Base-by-base conservation (phyloP, 163 green algal species). In the Scenedesmus sp. region DNA sequence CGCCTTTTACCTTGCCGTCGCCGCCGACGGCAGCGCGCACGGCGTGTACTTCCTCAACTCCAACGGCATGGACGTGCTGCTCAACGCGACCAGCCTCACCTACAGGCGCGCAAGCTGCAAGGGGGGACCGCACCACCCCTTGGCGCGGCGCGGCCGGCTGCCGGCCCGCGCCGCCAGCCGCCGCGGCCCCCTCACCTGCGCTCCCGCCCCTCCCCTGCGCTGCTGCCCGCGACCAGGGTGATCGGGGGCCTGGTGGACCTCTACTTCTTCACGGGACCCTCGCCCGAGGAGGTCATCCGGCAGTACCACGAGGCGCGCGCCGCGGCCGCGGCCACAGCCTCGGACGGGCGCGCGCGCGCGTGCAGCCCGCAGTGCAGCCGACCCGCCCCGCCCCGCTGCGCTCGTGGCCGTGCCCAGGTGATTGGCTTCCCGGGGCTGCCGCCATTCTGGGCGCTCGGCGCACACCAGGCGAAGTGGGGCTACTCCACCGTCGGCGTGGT, bases 21-120 rank as follows among this genome's bases (percentile, higher is more conserved):
- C 9, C 33, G 34, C 84, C 26, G 85, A 92, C 58, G 90, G 90
- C 10, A 51, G 42, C 2, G 73, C 87, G 0, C 81, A 87, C 51
- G 91, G 91, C 58, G 63, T 92, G 34, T 75, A 93, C 44, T 70
- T 95, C 50, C 70, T 93, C 11, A 93, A 82, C 81, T 87, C 70
- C 75, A 95, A 95, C 47, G 91, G 70, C n/a, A 93, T 95, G 89
- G 91, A 95, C 39, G 79, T 88, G 2, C 60, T 87, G 0, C 36
- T 88, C 0, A 81, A 44, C 0, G 26, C 73, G 2, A 81, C 88
- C n/a, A 22, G n/a, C 3, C 57, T 93, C 3, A 86, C 60, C 39
- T 91, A 66, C 42, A 79, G 72, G 26, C 70, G 33, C 34, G 66
- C 34, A 36, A 17, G 28, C 31, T 53, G 17, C 31, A 69, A 22